Percentiles rank a stretch among this genome's conserved stretches.
These are phyloP conservation scores for Elsinoe fawcettii DNA, from an alignment of 2,329 filamentous ascomycete genomes.

Conservation along the genomic window DNA sequence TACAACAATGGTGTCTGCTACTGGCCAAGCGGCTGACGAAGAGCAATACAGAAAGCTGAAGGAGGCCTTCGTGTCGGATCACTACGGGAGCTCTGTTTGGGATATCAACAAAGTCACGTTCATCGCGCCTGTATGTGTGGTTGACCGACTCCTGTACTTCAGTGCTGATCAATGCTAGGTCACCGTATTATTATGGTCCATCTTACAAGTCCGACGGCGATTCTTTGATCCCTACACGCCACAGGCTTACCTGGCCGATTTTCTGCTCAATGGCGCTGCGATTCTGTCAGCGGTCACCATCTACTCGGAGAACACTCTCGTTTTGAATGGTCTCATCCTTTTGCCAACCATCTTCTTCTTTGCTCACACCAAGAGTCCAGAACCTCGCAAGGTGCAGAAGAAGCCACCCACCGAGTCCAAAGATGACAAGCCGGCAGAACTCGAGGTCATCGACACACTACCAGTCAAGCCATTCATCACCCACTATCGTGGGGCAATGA, in stretches of 20 bases:
- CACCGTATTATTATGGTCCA: conserved; percentile 78
- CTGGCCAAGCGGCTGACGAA: conserved; percentile 28
- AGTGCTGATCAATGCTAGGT: conserved; percentile 46
- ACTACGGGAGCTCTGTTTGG: conserved; percentile 70
- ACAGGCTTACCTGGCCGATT: conserved; percentile 67
- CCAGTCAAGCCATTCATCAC: conserved; percentile 89
- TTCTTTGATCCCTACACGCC: conserved; percentile 73
- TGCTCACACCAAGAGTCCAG: conserved; percentile 38
- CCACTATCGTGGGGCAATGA: conserved; percentile 82
- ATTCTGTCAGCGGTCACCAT: conserved; percentile 80
- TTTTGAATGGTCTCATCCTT: conserved; percentile 67
- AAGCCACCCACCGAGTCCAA: conserved; percentile 21
- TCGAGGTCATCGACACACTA: conserved; percentile 43
- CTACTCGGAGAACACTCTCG: conserved; percentile 66
- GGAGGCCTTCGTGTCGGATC: conserved; percentile 89
- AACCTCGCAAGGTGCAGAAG: conserved; percentile 25
- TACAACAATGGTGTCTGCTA: conserved; percentile 18
- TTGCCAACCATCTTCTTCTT: conserved; percentile 52
- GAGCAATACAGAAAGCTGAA: conserved; percentile 76
- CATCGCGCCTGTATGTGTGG: conserved; percentile 66
- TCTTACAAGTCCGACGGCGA: conserved; percentile 71
- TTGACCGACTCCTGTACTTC: conserved; percentile 11
- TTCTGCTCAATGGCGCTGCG: conserved; percentile 74
- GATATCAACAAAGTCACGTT: conserved; percentile 85
- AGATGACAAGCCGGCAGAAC: conserved; percentile 20